Percentiles rank a stretch among this genome's conserved stretches.
phyloP scores from a whole-genome alignment of 768 basidiomycete species.

The Mycena galericulata region DNA sequence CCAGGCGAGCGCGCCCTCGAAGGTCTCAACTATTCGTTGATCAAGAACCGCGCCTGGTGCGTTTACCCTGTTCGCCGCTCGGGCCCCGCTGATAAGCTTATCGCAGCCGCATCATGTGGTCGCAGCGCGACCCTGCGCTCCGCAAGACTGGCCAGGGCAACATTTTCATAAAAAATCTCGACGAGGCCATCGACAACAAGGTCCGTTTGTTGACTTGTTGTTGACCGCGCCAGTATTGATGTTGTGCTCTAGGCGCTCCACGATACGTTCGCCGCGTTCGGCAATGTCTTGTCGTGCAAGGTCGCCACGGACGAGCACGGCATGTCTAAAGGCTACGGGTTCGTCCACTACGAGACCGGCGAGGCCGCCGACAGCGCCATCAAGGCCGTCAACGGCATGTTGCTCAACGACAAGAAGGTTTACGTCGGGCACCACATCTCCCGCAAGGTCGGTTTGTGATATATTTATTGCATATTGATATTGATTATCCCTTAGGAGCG shows the following conservation, averaged over 20 bases:
- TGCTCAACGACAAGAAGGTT: conserved; percentile 99
- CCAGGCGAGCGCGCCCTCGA: conserved; percentile 97
- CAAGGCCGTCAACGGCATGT: conserved; percentile 99
- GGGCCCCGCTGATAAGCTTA: conserved; percentile 31
- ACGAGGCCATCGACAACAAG: conserved; percentile 98
- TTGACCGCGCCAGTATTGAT: neutral
- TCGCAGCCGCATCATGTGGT: conserved; percentile 99
- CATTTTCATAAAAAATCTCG: conserved; percentile 99
- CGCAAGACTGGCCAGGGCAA: conserved; percentile 99
- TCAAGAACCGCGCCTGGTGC: conserved; percentile 97
- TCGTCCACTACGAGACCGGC: conserved; percentile 98
- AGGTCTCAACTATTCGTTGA: conserved; percentile 98
- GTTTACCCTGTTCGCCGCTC: conserved; percentile 36
- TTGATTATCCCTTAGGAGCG: conserved; percentile 71
- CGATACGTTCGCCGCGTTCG: conserved; percentile 99
- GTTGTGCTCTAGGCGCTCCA: conserved; percentile 84
- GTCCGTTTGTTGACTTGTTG: conserved; percentile 47
- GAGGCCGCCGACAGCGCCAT: conserved; percentile 97
- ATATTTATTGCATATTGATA: neutral
- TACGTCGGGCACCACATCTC: conserved; percentile 98
- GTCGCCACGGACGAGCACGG: conserved; percentile 97
- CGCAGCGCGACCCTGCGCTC: conserved; percentile 98
- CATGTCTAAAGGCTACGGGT: conserved; percentile 96
- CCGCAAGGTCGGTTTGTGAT: conserved; percentile 75
- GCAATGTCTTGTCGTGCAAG: conserved; percentile 99